phyloP scores from a whole-genome alignment of 495 filamentous ascomycete genomes.

The Penicillium pancosmium region DNA sequence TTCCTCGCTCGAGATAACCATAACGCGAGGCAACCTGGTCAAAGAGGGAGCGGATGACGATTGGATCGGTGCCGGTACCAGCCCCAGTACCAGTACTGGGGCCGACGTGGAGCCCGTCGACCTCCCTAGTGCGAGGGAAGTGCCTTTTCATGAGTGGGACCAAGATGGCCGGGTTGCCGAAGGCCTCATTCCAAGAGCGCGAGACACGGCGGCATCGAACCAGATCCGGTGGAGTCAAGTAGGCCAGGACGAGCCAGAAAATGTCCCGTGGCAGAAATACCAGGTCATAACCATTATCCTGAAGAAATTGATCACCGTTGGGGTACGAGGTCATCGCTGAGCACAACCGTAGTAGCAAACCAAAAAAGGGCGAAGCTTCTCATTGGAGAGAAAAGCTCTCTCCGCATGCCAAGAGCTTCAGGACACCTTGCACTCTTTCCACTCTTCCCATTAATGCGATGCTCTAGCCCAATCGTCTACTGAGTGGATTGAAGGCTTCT shows the following conservation, averaged over 20 bases:
- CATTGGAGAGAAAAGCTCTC: slow-evolving; percentile 20
- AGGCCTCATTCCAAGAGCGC: slow-evolving; percentile 55
- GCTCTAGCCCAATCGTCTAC: too few species aligned
- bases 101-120: slow-evolving; percentile 34
- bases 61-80: not conserved
- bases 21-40: slow-evolving; percentile 60
- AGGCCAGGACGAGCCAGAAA: slow-evolving; percentile 43
- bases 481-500: not conserved
- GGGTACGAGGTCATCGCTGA: slow-evolving; percentile 10
- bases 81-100: not conserved
- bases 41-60: slow-evolving; percentile 49
- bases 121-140: slow-evolving; percentile 59
- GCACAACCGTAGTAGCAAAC: slow-evolving; percentile 6
- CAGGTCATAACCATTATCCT: slow-evolving; percentile 20
- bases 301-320: slow-evolving; percentile 1
- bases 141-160: slow-evolving; percentile 51
- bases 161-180: slow-evolving; percentile 50
- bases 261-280: slow-evolving; percentile 44
- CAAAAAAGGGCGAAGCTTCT: slow-evolving; percentile 10
- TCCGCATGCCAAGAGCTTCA: slow-evolving; percentile 51
- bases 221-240: slow-evolving; percentile 53
- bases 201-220: slow-evolving; percentile 60
- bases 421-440: slow-evolving; percentile 45
- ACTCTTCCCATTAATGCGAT: not conserved
- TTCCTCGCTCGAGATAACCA: slow-evolving; percentile 52